A percentile compares a stretch with the other conserved stretches of the same genome.
phyloP scores from a whole-genome alignment of 2,329 filamentous ascomycete genomes.

The Trichoderma endophyticum region DNA sequence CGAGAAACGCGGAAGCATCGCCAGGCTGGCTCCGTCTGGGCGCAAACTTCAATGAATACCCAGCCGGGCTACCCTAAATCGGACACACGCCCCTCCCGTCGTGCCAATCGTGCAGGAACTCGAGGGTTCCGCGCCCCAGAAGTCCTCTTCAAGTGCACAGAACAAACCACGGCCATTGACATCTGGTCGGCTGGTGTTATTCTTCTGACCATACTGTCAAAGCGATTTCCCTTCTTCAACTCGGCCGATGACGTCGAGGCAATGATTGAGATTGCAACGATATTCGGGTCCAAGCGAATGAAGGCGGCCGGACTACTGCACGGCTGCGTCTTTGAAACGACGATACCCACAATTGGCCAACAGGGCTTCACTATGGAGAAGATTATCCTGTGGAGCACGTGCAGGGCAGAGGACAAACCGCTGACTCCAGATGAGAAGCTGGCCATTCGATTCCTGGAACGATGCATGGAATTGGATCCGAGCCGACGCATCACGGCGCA shows the following conservation, averaged over 20 bases:
- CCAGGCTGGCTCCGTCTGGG: slow-evolving; percentile 57
- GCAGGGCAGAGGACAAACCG: slow-evolving; percentile 59
- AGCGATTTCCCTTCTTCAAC: slow-evolving; percentile 97
- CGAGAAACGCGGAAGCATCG: slow-evolving; percentile 59
- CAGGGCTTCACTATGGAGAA: slow-evolving; percentile 86
- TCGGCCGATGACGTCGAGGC: slow-evolving; percentile 97
- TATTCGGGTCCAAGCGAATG: slow-evolving; percentile 86
- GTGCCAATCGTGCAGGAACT: slow-evolving; percentile 92
- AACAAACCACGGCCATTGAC: slow-evolving; percentile 90
- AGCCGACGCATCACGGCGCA: slow-evolving; percentile 68
- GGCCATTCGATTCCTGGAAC: slow-evolving; percentile 67
- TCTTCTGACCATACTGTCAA: slow-evolving; percentile 86
- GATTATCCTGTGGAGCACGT: slow-evolving; percentile 93
- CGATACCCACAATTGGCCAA: slow-evolving; percentile 83
- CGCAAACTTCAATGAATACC: slow-evolving; percentile 46
- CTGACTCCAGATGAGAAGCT: slow-evolving; percentile 66
- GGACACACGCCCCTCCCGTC: slow-evolving; percentile 80
- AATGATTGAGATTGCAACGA: slow-evolving; percentile 94
- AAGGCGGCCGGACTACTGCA: slow-evolving; percentile 77
- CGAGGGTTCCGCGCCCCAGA: slow-evolving; percentile 94
- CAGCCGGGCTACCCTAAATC: slow-evolving; percentile 79
- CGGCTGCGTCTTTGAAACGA: slow-evolving; percentile 88
- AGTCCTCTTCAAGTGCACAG: slow-evolving; percentile 94
- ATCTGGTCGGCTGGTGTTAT: slow-evolving; percentile 98
- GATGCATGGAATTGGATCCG: slow-evolving; percentile 75